Percentiles rank a stretch among this genome's conserved stretches.
Conservation (phyloP, 129 eudicot species). For the Solidago caesia region DNA sequence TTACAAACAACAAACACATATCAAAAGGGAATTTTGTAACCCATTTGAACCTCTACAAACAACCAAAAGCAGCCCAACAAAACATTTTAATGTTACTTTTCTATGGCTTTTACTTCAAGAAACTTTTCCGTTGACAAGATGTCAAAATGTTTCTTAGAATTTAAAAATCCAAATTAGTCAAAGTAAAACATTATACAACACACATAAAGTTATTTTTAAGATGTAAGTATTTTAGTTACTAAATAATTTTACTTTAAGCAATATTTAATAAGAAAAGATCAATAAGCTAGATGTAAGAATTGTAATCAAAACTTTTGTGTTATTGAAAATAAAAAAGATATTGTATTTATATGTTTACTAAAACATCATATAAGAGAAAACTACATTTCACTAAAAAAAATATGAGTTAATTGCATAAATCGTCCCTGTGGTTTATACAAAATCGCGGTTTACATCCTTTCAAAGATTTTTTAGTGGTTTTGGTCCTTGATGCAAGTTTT, state of each 20-base stretch:
- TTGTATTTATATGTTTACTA: background rate
- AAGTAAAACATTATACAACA: background rate
- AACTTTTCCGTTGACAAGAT: constrained; percentile 17
- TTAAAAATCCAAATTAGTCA: constrained; percentile 16
- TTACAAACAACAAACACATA: background rate
- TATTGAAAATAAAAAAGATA: no score
- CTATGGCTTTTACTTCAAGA: constrained; percentile 23
- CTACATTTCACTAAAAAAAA: no score
- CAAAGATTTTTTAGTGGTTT: no score
- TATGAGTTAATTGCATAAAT: no score
- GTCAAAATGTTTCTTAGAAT: constrained; percentile 13
- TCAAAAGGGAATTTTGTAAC: constrained; percentile 19
- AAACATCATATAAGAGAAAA: background rate
- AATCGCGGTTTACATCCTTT: no score
- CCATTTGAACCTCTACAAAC: constrained; percentile 3
- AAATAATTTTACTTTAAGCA: background rate
- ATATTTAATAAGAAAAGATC: no score
- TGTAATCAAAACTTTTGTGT: background rate
- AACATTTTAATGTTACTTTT: background rate
- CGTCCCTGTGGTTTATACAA: no score
- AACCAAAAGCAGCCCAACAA: constrained; percentile 36
- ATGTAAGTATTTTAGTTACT: no score
- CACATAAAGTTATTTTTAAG: background rate
- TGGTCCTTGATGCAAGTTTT: no score
- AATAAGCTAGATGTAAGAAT: no score